phyloP scores from a whole-genome alignment of 352 stramenopile species.

The Peronosclerospora sorghi region DNA sequence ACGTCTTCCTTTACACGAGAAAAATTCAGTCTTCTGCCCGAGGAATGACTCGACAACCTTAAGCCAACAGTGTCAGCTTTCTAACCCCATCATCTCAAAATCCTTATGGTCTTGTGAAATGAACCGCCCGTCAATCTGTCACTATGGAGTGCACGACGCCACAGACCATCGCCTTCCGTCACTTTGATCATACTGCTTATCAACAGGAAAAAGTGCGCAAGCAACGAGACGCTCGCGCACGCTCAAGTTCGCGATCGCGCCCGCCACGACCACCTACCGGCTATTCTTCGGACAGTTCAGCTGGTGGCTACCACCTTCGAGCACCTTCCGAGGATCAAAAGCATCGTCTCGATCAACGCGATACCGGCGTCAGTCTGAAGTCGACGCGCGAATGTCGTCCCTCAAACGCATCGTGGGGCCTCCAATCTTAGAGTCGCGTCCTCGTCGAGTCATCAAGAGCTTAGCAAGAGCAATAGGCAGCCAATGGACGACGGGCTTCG shows the following conservation, averaged over 20 bases:
- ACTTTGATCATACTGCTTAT: slow-evolving; percentile 78
- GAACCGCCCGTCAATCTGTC: too few relatives aligned
- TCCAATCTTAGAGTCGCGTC: slow-evolving; percentile 7
- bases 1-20: slow-evolving; percentile 7
- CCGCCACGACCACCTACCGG: slow-evolving; percentile 18
- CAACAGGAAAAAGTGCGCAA: slow-evolving; percentile 62
- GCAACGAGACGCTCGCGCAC: slow-evolving; percentile 25
- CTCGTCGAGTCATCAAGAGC: neutral
- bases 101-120: too few relatives aligned
- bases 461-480: too few relatives aligned
- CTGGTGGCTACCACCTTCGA: slow-evolving; percentile 58
- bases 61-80: slow-evolving; percentile 7
- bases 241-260: slow-evolving; percentile 19
- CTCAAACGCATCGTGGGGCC: slow-evolving; percentile 26
- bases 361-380: slow-evolving; percentile 41
- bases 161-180: slow-evolving; percentile 25
- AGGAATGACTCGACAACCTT: slow-evolving; percentile 1
- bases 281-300: slow-evolving; percentile 57
- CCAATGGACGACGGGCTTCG: too few relatives aligned
- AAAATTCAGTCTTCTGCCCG: neutral
- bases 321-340: slow-evolving; percentile 39
- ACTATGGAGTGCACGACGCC: slow-evolving; percentile 2
- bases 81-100: slow-evolving; percentile 1
- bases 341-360: slow-evolving; percentile 30
- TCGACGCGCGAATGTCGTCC: slow-evolving; percentile 42